Percentiles rank a stretch among this genome's conserved stretches.
Conservation (phyloP, 331 rosid genomes). For the Arachis monticola region DNA sequence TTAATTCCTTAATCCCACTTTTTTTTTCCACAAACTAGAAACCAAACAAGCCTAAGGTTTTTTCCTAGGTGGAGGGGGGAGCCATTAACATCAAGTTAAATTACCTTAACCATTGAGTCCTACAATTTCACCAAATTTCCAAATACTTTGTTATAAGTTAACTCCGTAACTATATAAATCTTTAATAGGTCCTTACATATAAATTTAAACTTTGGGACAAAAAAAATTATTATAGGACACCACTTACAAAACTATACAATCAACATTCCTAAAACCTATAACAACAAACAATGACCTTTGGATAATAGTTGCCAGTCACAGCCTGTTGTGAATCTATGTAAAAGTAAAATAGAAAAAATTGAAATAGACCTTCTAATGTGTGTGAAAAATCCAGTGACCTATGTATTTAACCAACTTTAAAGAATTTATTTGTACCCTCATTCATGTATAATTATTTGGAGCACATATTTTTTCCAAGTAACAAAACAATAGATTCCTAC, state of each 20-base stretch:
- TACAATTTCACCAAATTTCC: constrained; percentile 8
- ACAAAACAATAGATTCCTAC: constrained; percentile 69
- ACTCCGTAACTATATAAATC: background rate
- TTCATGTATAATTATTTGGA: constrained; percentile 1
- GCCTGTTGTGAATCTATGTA: background rate
- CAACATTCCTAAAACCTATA: background rate
- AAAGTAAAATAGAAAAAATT: background rate
- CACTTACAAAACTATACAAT: constrained; percentile 7
- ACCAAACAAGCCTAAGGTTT: too few relatives aligned
- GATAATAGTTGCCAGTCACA: constrained; percentile 8
- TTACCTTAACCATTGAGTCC: background rate
- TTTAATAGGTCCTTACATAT: background rate
- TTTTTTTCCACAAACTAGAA: too few relatives aligned
- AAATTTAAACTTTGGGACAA: background rate
- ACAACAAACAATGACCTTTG: constrained; percentile 4
- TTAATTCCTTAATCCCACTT: too few relatives aligned
- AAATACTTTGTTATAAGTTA: background rate
- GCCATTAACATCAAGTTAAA: background rate
- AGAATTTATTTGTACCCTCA: constrained; percentile 12
- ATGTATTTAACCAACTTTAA: constrained; percentile 22
- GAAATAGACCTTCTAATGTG: constrained; percentile 1
- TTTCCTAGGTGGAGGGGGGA: too few relatives aligned
- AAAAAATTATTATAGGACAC: constrained; percentile 1
- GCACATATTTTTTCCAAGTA: constrained; percentile 17
- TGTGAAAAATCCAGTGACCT: constrained; percentile 7